Conservation (phyloP, 2,329 filamentous ascomycete genomes). For the Shiraia bambusicola region DNA sequence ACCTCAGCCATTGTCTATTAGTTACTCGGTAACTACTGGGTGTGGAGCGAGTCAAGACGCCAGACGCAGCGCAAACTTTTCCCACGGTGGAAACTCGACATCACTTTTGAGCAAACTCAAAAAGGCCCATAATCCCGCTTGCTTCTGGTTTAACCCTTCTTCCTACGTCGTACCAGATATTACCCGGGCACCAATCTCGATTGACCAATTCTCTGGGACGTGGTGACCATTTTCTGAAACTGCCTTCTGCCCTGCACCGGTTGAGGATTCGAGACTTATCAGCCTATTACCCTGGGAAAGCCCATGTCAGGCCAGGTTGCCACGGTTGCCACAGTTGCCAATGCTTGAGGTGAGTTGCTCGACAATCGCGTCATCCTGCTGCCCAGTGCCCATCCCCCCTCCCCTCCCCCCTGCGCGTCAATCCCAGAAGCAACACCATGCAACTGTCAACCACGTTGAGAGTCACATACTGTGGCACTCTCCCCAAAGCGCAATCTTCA, state of each 20-base stretch:
- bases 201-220: too few species aligned
- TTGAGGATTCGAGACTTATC: background rate
- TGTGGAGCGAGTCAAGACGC: too few species aligned
- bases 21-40: too few species aligned
- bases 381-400: background rate
- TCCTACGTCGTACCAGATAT: too few species aligned
- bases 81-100: too few species aligned
- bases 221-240: too few species aligned
- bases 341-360: conserved; percentile 1
- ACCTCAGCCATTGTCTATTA: too few species aligned
- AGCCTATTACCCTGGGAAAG: background rate
- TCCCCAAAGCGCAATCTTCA: background rate
- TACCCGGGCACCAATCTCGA: too few species aligned
- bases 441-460: background rate
- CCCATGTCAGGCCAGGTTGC: conserved; percentile 1
- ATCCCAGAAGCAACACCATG: conserved; percentile 3
- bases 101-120: too few species aligned
- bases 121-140: too few species aligned
- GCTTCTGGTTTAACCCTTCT: too few species aligned
- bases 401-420: conserved; percentile 1
- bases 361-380: background rate
- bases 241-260: background rate
- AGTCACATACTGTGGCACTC: background rate
- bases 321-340: background rate
- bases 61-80: too few species aligned